Conservation (phyloP, 257 asterid species). For the Fraxinus excelsior region DNA sequence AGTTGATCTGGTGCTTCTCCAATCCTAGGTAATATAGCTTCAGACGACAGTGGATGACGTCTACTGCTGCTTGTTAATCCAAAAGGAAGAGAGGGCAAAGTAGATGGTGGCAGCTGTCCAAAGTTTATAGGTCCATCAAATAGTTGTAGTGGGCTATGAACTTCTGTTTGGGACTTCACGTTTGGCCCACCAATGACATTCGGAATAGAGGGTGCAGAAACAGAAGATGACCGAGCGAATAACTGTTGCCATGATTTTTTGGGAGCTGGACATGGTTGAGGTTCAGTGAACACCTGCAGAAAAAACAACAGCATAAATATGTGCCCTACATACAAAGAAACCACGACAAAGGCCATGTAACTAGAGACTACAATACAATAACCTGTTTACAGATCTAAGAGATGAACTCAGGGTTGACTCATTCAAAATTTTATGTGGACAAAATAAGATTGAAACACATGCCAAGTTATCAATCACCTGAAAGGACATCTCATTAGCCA, state of each 20-base stretch:
- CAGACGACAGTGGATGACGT: constrained; percentile 52
- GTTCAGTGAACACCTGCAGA: constrained; percentile 68
- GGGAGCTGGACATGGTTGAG: constrained; percentile 68
- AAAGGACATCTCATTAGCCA: neutral
- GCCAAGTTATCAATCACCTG: neutral
- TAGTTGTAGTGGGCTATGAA: constrained; percentile 53
- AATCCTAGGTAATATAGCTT: constrained; percentile 50
- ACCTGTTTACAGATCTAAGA: neutral
- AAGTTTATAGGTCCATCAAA: constrained; percentile 60
- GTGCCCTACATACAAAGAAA: constrained; percentile 6
- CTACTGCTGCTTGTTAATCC: constrained; percentile 49
- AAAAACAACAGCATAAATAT: constrained; percentile 21
- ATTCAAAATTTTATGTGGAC: neutral
- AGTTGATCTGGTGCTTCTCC: constrained; percentile 50
- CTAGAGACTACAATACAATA: neutral
- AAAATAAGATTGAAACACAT: neutral
- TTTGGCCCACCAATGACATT: constrained; percentile 68
- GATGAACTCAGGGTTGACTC: neutral
- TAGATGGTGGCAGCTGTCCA: constrained; percentile 65
- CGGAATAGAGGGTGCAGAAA: constrained; percentile 52
- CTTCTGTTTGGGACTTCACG: constrained; percentile 57
- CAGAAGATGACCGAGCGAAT: constrained; percentile 74
- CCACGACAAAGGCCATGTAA: neutral
- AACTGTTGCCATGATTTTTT: constrained; percentile 95
- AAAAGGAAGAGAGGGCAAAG: constrained; percentile 51